phyloP scores from a whole-genome alignment of 805 yeast genomes.

The Yamadazyma takamatsuzukensis region DNA sequence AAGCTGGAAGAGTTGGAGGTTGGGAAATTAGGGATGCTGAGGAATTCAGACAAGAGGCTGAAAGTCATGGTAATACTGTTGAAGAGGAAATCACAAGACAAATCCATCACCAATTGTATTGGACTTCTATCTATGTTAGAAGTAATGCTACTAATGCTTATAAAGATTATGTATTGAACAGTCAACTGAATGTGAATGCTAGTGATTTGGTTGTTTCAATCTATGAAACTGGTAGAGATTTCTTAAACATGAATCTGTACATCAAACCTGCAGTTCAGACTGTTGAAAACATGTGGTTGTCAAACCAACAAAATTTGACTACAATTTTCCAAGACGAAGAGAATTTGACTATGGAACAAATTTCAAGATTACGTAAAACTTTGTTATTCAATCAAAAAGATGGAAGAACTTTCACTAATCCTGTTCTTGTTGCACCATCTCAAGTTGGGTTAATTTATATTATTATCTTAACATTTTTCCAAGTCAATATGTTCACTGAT shows the following conservation, averaged over 20 bases:
- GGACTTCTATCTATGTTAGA: slow-evolving; percentile 59
- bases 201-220: slow-evolving; percentile 32
- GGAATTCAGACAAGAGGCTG: slow-evolving; percentile 27
- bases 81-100: slow-evolving; percentile 38
- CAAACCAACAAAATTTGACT: slow-evolving; percentile 20
- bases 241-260: slow-evolving; percentile 41
- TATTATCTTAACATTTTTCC: slow-evolving; percentile 70
- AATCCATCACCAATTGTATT: slow-evolving; percentile 54
- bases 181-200: slow-evolving; percentile 26
- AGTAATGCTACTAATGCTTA: slow-evolving; percentile 44
- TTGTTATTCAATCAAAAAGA: slow-evolving; percentile 39
- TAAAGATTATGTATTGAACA: slow-evolving; percentile 35
- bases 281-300: slow-evolving; percentile 31
- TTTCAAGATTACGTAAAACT: slow-evolving; percentile 23
- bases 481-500: slow-evolving; percentile 55
- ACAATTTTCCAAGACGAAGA: slow-evolving; percentile 11
- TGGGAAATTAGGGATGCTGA: slow-evolving; percentile 33
- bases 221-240: slow-evolving; percentile 67
- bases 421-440: slow-evolving; percentile 58
- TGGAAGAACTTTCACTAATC: slow-evolving; percentile 46
- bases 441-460: slow-evolving; percentile 75
- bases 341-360: slow-evolving; percentile 11
- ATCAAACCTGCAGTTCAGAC: slow-evolving; percentile 36
- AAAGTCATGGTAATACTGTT: slow-evolving; percentile 20
- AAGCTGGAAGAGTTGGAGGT: slow-evolving; percentile 23